Evolutionary conservation across 1,284 basidiomycete species (phyloP).

Genomic region (Austroboletus olivaceoglutinosus): DNA sequence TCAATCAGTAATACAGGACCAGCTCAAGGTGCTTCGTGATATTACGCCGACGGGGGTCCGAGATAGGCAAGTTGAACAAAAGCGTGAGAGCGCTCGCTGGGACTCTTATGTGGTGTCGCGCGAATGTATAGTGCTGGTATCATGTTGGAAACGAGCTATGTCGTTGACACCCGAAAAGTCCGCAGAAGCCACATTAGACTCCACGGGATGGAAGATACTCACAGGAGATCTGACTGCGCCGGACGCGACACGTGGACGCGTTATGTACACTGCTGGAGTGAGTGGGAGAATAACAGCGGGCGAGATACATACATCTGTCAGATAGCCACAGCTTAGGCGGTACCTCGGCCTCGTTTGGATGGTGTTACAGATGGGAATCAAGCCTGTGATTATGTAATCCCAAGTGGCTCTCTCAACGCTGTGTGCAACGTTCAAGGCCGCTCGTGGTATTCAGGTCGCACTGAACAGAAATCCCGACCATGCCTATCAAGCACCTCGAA

Average conservation of each 20-base stretch:
- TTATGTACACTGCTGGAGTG: conserved; percentile 10
- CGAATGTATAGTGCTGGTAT: conserved; percentile 1
- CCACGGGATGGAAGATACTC: conserved; percentile 14
- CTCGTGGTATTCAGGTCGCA: neutral
- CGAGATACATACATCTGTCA: conserved; percentile 1
- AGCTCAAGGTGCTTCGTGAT: neutral
- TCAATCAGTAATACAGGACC: neutral
- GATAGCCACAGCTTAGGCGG: conserved; percentile 3
- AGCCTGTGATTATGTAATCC: conserved; percentile 27
- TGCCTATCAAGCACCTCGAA: conserved; percentile 57
- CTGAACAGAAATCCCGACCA: conserved; percentile 26
- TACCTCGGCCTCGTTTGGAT: neutral
- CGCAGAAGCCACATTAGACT: conserved; percentile 15
- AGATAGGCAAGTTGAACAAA: conserved; percentile 20
- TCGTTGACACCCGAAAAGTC: conserved; percentile 6
- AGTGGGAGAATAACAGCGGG: conserved; percentile 6
- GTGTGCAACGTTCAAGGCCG: conserved; percentile 19
- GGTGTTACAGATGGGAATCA: conserved; percentile 8
- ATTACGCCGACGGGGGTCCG: conserved; percentile 4
- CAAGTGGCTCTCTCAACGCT: conserved; percentile 12
- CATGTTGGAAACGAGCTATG: conserved; percentile 4
- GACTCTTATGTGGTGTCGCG: neutral
- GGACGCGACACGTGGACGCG: conserved; percentile 5
- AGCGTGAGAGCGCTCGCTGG: conserved; percentile 19
- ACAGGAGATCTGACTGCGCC: conserved; percentile 14